Percentiles rank a stretch among this genome's conserved stretches.
These are phyloP conservation scores for Blastocystis hominis DNA, from an alignment of 352 stramenopile species.

Conservation along the genomic window DNA sequence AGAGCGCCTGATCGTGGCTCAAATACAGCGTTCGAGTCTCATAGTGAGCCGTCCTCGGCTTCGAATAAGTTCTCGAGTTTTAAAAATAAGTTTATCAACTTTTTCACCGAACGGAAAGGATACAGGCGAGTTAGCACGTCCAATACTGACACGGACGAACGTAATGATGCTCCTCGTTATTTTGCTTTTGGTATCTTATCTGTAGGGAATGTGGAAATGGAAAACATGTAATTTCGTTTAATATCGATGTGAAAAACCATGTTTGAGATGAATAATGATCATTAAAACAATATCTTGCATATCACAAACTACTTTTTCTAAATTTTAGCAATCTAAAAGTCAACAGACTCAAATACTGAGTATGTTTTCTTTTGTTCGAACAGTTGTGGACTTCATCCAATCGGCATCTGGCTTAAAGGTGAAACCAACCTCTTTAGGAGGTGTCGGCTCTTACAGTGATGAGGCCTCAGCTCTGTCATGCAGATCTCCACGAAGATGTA, in stretches of 20 bases:
- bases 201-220: neutral
- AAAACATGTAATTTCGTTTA: conserved; percentile 17
- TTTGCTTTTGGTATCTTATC: neutral
- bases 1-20: too few relatives aligned
- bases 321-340: too few relatives aligned
- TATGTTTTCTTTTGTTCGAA: conserved; percentile 49
- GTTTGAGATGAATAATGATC: too few relatives aligned
- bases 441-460: neutral
- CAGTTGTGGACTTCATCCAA: conserved; percentile 51
- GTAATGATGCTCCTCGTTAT: neutral
- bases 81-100: conserved; percentile 38
- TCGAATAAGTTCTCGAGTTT: neutral
- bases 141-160: neutral
- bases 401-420: conserved; percentile 38
- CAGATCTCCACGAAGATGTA: conserved; percentile 1
- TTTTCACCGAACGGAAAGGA: conserved; percentile 31
- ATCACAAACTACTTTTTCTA: neutral
- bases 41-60: neutral
- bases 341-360: neutral
- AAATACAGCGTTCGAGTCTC: too few relatives aligned
- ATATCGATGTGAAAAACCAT: neutral
- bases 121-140: conserved; percentile 3
- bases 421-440: neutral
- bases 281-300: too few relatives aligned
- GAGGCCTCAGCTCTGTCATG: neutral